These are phyloP conservation scores for Alternaria sp. DNA, from an alignment of 2,329 filamentous ascomycete species.

Conservation along the genomic window DNA sequence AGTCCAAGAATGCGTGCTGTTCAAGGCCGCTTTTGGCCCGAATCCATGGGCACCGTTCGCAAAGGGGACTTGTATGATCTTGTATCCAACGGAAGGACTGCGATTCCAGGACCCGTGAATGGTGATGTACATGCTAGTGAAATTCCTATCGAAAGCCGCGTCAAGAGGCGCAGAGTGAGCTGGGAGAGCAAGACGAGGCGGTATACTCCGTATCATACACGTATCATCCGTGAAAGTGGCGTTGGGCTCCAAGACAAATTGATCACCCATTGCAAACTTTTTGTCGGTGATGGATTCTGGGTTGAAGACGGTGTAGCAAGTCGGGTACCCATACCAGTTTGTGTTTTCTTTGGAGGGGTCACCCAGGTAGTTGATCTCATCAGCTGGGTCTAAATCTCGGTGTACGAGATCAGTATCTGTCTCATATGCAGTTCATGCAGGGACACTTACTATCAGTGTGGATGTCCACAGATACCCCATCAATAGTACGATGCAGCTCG, in stretches of 20 bases:
- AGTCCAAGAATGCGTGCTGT: conserved; percentile 24
- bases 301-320: conserved; percentile 70
- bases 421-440: no score
- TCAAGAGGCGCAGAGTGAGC: conserved; percentile 43
- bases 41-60: conserved; percentile 18
- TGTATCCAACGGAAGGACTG: conserved; percentile 31
- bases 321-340: conserved; percentile 73
- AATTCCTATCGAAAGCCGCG: conserved; percentile 34
- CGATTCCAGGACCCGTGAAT: conserved; percentile 44
- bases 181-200: conserved; percentile 29
- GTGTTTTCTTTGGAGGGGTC: conserved; percentile 54
- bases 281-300: conserved; percentile 34
- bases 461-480: conserved; percentile 62
- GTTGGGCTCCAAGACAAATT: conserved; percentile 44
- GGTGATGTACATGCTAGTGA: conserved; percentile 35
- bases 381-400: conserved; percentile 62
- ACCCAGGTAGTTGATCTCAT: conserved; percentile 76
- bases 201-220: conserved; percentile 27
- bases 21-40: conserved; percentile 16
- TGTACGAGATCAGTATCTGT: no score
- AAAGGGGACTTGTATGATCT: conserved; percentile 37
- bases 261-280: conserved; percentile 34
- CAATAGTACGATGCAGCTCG: conserved; percentile 63
- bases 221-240: conserved; percentile 36
- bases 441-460: conserved; percentile 60